Evolutionary conservation across 2,329 filamentous ascomycete genomes (phyloP), one percentile per base, ranked within the genome.

Genomic region (Fusarium camptoceras): DNA sequence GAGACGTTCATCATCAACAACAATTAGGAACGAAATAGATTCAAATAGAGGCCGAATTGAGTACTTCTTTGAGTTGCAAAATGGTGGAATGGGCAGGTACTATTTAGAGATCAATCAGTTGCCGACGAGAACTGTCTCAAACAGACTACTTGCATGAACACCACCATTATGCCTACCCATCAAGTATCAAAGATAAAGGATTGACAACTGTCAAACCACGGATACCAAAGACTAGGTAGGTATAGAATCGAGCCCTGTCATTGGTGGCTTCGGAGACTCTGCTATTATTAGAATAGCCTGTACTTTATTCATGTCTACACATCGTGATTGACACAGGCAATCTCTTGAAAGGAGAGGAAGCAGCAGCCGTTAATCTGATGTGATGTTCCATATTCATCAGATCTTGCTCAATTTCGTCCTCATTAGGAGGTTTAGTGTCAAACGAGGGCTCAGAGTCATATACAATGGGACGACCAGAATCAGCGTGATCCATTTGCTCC

Each of bases 81-180:
- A 41, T 16, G 7, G 15, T 16, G 16, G 9, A 42, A 27, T 5
- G 14, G n/a, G 8, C 14, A 25, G 18, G 2, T 28, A 22, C 34
- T 16, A 8, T 27, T 42, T 27, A 20, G 14, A 27, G 24, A 28
- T 49, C 25, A 70, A 55, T 62, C 22, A 55, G 30, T 56, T 10
- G 44, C 61, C 27, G 31, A 63, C 66, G 22, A 31, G 12, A 28
- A 44, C 18, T 31, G 66, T 62, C 65, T 70, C 47, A 57, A 10
- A 41, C 44, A 25, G 8, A 55, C 44, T 34, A 42, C 24, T 25
- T 15, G 39, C 42, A 66, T 67, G 27, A 56, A 58, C 39, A 54
- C 27, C 20, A 14, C 44, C 16, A 41, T 25, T 14, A 53, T 27
- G 14, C 7, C 25, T 28, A 10, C 7, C n/a, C 14, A 42, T 14